Evolutionary conservation across 2,329 filamentous ascomycete genomes (phyloP), one percentile per base, ranked within the genome.

Genomic region (Venturia oleaginea): DNA sequence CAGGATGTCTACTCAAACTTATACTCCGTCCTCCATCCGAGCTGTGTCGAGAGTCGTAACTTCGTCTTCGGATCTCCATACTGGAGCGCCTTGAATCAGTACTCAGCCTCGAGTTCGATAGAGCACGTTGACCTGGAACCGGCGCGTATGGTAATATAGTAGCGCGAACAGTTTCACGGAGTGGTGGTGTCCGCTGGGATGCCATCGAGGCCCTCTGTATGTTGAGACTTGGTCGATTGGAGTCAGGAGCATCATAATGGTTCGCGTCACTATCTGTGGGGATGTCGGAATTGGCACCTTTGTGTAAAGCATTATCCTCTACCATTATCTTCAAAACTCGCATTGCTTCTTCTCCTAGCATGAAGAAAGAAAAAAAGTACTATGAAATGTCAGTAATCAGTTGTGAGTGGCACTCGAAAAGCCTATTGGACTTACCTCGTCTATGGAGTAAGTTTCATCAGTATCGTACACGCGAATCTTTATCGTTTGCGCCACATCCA

Each of bases 361-460:
- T 89, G 74, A 97, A 96, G 76, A 97, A 97, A 0, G 92, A 94
- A 75, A 99, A 97, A 74, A 95, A 97, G 74, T 97, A 97, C 86
- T 92, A 66, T 13, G 55, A 10, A 43, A 67, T 55, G 48, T 38
- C 37, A 27, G 19, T 55, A 64, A 43, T n/a, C 30, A 34, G 11
- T 34, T 27, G 8, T 8, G 32, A 63, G 27, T 48, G 32, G 22
- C 32, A 65, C 24, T 61, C 2, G 37, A 42, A 19, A 34, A 57
- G 27, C 65, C 32, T 55, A 27, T 30, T 30, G 38, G 3, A 72
- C 78, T 68, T 78, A 91, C 90, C 81, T 99, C 94, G 71, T 99
- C 94, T 68, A 97, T 90, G 2, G 92, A 92, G 76, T 90, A 97
- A 0, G 91, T 95, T 75, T 97, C 93, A 68, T 94, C 91, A 68